phyloP scores from a whole-genome alignment of 257 asterid genomes.

The Capsicum chinense region DNA sequence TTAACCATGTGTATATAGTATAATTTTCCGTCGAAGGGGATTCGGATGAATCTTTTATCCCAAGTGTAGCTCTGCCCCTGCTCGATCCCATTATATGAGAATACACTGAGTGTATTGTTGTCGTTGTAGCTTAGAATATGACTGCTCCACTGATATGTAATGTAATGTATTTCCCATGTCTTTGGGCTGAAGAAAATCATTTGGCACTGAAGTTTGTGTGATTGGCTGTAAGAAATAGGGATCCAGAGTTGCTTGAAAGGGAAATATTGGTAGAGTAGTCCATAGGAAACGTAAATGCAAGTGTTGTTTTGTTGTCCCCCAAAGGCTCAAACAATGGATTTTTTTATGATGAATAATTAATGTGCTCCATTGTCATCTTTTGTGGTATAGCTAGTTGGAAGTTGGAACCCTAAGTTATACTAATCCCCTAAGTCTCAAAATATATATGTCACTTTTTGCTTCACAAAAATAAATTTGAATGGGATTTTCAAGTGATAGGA shows the following conservation, averaged over 20 bases:
- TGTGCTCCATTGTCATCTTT: not conserved
- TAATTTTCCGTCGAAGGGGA: too few species aligned
- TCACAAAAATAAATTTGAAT: not conserved
- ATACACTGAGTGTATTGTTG: too few species aligned
- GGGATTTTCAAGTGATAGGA: not conserved
- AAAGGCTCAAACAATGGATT: not conserved
- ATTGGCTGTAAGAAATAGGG: not conserved
- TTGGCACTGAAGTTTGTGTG: conserved; percentile 4
- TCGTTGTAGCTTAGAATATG: too few species aligned
- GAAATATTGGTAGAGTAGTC: not conserved
- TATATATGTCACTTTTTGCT: too few species aligned
- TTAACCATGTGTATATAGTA: too few species aligned
- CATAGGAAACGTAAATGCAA: conserved; percentile 19
- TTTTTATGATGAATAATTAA: not conserved
- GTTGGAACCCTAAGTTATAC: not conserved
- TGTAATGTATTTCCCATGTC: conserved; percentile 14
- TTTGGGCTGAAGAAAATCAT: conserved; percentile 8
- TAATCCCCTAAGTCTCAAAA: too few species aligned
- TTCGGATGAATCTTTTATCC: too few species aligned
- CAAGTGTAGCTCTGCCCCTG: too few species aligned
- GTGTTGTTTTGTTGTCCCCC: not conserved
- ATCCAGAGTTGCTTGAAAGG: conserved; percentile 20
- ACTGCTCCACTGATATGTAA: too few species aligned
- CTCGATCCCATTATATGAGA: too few species aligned
- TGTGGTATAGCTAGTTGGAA: not conserved